These are phyloP conservation scores for Podaxis sp. DNA, from an alignment of 768 basidiomycete genomes.

Conservation along the genomic window DNA sequence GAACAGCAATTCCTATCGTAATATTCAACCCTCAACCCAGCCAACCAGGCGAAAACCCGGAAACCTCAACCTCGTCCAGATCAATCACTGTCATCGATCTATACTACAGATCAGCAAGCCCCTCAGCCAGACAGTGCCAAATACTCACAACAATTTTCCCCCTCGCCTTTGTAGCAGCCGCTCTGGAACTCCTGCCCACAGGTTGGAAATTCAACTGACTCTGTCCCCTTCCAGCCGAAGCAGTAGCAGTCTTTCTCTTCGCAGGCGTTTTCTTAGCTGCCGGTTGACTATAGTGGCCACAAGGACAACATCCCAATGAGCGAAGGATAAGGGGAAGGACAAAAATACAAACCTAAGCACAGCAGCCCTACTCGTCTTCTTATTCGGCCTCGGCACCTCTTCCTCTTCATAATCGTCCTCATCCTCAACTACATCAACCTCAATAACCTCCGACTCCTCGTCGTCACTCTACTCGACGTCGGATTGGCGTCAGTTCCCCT, in stretches of 20 bases:
- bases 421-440: conserved; percentile 40
- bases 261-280: conserved; percentile 41
- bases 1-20: too few species aligned
- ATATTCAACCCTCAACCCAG: not conserved
- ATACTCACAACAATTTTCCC: conserved; percentile 55
- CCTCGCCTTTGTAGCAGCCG: conserved; percentile 69
- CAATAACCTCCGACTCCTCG: conserved; percentile 37
- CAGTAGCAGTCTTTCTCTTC: conserved; percentile 55
- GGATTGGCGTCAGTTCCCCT: not conserved
- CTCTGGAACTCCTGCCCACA: conserved; percentile 54
- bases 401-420: conserved; percentile 52
- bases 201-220: conserved; percentile 65
- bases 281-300: conserved; percentile 28
- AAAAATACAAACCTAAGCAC: conserved; percentile 53
- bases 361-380: conserved; percentile 63
- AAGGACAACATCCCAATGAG: not conserved
- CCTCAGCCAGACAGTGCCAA: conserved; percentile 21
- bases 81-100: conserved; percentile 22
- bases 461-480: conserved; percentile 13
- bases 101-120: conserved; percentile 20
- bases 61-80: not conserved
- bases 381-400: conserved; percentile 45
- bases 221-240: conserved; percentile 38
- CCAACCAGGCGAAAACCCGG: not conserved
- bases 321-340: not conserved